Base-by-base conservation (phyloP, 192 early-diverging fungal species). In the Bifiguratus adelaidae region DNA sequence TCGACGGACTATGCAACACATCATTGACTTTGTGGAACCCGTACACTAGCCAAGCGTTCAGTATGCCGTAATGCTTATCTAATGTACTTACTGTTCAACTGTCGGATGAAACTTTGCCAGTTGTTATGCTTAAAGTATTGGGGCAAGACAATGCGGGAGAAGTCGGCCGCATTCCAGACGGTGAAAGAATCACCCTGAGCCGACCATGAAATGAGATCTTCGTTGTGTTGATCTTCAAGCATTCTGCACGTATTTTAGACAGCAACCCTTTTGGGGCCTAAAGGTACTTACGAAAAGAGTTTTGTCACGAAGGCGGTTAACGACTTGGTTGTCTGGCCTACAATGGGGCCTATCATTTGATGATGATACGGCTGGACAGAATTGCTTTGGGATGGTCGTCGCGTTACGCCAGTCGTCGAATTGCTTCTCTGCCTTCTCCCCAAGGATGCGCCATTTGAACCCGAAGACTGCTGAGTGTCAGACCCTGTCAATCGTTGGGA, bases 41-140 rank as follows among this genome's bases (percentile, higher is more conserved):
- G 54, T 87, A 87, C 79, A 83, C 78, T 78, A 41, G 9, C 7
- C 16, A 46, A 13, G 20, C 12, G 38, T 23, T 16, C 24, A 36
- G 20, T 16, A n/a, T n/a, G n/a, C n/a, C n/a, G n/a, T n/a, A n/a
- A 16, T 3, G 24, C 13, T n/a, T 18, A 13, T 29, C 36, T 5
- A 13, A 47, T 29, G 7, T 9, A 56, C 73, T 36, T 60, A 76
- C 72, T 88, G 62, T 89, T 89, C 12, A 89, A 67, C 60, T 88
- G 85, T 23, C 87, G 74, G 23, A 88, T 83, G 74, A 90, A 90
- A 61, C 83, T 88, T 34, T 78, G 76, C 78, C 82, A 90, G 68
- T 87, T 86, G 62, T 81, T 85, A 62, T 92, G 89, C 58, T 87
- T 88, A 61, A 90, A 92, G 48, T 87, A 81, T 46, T 78, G 79